Base-by-base conservation (phyloP, 345 rosid species). In the Excoecaria cochinchinensis region DNA sequence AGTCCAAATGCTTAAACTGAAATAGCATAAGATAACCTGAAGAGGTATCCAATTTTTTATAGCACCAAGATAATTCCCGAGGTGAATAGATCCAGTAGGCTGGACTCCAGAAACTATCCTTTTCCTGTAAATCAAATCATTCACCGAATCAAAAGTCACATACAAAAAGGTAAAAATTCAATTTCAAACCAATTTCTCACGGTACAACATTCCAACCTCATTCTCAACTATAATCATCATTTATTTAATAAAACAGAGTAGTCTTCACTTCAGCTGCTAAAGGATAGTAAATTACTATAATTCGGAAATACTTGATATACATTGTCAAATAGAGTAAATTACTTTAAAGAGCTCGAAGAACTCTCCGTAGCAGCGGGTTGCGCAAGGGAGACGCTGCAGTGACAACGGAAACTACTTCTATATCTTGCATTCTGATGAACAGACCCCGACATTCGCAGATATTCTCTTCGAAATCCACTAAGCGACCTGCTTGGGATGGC, bases 71-170 rank as follows among this genome's bases (percentile, higher is more conserved):
- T 95, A 92, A 81, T 92, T 92, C 51, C 98, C 97, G 0, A 92
- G 90, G 86, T 92, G 99, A 70, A 95, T 75, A 16, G 93, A 87
- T 68, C 99, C 97, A 3, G 97, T 90, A 6, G 99, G 97, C 82
- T 92, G 99, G 57, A 95, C 97, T 69, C 97, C 99, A 61, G 99
- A 92, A 21, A 92, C 99, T 52, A 90, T 82, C 74, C 92, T 89
- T 85, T 92, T 92, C 89, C 94, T 92, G 74, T 8, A 65, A 78
- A 60, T 10, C 58, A 52, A 70, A 24, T n/a, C 25, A 9, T 44
- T 8, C 21, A 46, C 61, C 10, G 38, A 53, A 62, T 42, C 36
- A 67, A 47, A 46, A 15, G 40, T 24, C 19, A 50, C 5, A 31
- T 21, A 2, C 39, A 52, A 50, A 52, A 51, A 16, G 19, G 21